A percentile compares a stretch with the other conserved stretches of the same genome.
phyloP scores from a whole-genome alignment of 257 asterid species.

The Cruciata laevipes region DNA sequence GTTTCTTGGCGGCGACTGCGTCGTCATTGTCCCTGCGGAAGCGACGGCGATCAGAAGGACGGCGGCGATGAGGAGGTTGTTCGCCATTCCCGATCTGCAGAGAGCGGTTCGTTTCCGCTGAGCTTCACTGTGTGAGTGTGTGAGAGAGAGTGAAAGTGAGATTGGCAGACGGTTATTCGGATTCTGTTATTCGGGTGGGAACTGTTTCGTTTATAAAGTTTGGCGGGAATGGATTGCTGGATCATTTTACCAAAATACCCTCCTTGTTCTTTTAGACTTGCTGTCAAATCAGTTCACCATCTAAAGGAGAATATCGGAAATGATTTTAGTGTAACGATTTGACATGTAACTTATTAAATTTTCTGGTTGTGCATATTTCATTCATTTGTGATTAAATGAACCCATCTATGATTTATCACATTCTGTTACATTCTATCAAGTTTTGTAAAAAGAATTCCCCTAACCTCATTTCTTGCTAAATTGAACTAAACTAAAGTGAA shows the following conservation, averaged over 20 bases:
- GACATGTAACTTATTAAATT: too few species aligned
- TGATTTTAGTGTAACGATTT: too few species aligned
- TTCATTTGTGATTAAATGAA: too few species aligned
- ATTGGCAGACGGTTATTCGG: constrained; percentile 9
- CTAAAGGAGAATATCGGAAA: too few species aligned
- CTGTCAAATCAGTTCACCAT: background rate
- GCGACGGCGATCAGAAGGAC: constrained; percentile 25
- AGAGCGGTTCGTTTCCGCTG: background rate
- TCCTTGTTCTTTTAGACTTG: background rate
- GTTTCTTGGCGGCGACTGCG: constrained; percentile 2
- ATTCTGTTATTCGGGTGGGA: constrained; percentile 1
- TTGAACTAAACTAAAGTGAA: too few species aligned
- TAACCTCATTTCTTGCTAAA: too few species aligned
- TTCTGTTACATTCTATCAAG: too few species aligned
- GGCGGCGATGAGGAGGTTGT: background rate
- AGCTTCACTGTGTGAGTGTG: constrained; percentile 3
- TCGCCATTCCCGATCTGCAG: constrained; percentile 8
- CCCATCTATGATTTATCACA: too few species aligned
- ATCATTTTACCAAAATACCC: background rate
- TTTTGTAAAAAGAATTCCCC: too few species aligned
- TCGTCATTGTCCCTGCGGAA: constrained; percentile 7
- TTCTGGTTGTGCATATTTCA: too few species aligned
- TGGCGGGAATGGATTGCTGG: constrained; percentile 16
- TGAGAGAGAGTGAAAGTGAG: constrained; percentile 16
- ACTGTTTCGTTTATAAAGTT: background rate